Base-by-base conservation (phyloP, 768 basidiomycete species). In the Psilocybe azurescens region DNA sequence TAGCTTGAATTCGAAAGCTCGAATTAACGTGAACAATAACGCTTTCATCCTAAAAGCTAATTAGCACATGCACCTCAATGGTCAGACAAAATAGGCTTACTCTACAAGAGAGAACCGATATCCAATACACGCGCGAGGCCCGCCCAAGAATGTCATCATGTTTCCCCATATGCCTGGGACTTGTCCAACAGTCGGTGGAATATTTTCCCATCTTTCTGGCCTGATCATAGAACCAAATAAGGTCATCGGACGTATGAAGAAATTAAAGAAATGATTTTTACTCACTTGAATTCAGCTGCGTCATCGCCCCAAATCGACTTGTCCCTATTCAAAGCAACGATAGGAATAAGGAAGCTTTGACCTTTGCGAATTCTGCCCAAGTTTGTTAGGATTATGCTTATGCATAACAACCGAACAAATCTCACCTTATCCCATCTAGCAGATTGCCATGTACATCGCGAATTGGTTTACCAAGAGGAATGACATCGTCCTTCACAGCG, bases 91-190 rank as follows among this genome's bases (percentile, higher is more conserved):
- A 28, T 30, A 5, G 41, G 2, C 85, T 44, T 61, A 87, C 85
- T 87, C 87, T 13, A 83, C 75, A 18, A 89, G 71, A 14, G 89
- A 78, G 69, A 90, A 90, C 3, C 85, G 81, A 69, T 84, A 89
- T 0, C 88, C 88, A 38, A 90, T 89, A 62, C 89, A 91, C 0
- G 86, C 80, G 18, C 81, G 80, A 11, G 87, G 85, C 3, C 89
- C 89, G 33, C 86, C 86, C 2, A 88, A 65, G 78, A 91, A 91
- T 0, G 85, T 81, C 38, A 89, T 68, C 63, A 86, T 68, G 66
- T 88, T 81, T 8, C 83, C 79, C 82, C 83, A 89, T 0, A 89
- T 78, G 6, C 88, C 85, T 5, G 89, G 89, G 24, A 90, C 74
- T 0, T 69, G 59, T 3, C 69, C 68, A 1, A 76, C 80, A 1